Conservation (phyloP, 805 yeast genomes). For the Schizosaccharomyces lindneri region DNA sequence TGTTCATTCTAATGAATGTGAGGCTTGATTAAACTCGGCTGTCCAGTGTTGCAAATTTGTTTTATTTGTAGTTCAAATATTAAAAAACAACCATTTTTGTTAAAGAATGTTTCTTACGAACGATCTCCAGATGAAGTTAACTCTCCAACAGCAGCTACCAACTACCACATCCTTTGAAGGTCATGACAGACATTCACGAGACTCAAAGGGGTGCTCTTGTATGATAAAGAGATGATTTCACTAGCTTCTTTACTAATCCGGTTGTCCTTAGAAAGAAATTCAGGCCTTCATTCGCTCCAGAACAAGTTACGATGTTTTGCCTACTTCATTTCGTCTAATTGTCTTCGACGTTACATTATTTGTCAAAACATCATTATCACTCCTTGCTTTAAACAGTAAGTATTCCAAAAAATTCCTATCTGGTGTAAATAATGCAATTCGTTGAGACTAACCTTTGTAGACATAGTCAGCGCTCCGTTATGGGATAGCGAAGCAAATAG, state of each 20-base stretch:
- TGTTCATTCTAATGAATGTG: no score
- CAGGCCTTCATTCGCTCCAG: slow-evolving; percentile 64
- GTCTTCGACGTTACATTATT: slow-evolving; percentile 78
- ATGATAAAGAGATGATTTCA: neutral
- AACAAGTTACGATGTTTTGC: slow-evolving; percentile 87
- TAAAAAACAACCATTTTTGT: no score
- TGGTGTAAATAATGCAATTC: no score
- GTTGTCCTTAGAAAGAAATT: slow-evolving; percentile 28
- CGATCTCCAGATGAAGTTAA: neutral
- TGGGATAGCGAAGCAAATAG: slow-evolving; percentile 79
- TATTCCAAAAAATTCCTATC: neutral
- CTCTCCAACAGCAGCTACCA: neutral
- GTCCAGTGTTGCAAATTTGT: no score
- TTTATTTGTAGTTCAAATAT: no score
- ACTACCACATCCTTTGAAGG: neutral
- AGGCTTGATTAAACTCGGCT: no score
- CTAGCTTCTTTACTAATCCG: neutral
- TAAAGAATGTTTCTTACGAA: no score
- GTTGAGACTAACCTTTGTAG: neutral
- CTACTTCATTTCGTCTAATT: slow-evolving; percentile 77
- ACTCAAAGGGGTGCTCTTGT: neutral
- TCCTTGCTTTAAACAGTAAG: slow-evolving; percentile 52
- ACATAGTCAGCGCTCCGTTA: slow-evolving; percentile 85
- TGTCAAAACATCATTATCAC: slow-evolving; percentile 74
- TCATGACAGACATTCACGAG: neutral